A percentile compares a stretch with the other conserved stretches of the same genome.
Conservation (phyloP, 1,139 yeast genomes). For the Martiniozyma asiatica region DNA sequence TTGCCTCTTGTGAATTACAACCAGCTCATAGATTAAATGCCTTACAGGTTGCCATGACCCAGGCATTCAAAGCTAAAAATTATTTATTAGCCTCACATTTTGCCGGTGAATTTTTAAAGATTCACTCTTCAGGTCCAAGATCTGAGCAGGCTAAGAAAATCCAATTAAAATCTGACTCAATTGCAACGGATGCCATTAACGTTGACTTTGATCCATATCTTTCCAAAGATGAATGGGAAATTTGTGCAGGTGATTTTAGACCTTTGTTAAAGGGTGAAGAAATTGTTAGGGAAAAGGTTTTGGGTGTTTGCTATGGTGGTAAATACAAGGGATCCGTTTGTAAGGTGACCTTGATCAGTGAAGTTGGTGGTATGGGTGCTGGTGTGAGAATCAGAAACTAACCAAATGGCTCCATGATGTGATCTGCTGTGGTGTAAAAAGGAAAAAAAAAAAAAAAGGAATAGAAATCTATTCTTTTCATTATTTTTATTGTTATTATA, state of each 20-base stretch:
- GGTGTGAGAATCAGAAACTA: constrained; percentile 45
- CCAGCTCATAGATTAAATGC: constrained; percentile 81
- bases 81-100: constrained; percentile 82
- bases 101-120: constrained; percentile 69
- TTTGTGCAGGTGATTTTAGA: constrained; percentile 77
- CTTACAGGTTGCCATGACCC: constrained; percentile 89
- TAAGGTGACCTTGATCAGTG: constrained; percentile 61
- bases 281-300: constrained; percentile 66
- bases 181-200: constrained; percentile 77
- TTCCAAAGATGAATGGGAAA: constrained; percentile 58
- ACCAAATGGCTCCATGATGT: background rate
- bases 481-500: background rate
- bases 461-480: background rate
- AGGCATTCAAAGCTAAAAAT: constrained; percentile 79
- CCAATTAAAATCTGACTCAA: constrained; percentile 65
- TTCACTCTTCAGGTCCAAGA: constrained; percentile 60
- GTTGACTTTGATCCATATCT: constrained; percentile 78
- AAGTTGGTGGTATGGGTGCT: constrained; percentile 90
- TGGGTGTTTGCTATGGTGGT: constrained; percentile 79
- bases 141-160: constrained; percentile 84
- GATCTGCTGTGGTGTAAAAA: background rate
- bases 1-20: constrained; percentile 74
- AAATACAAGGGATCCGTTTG: constrained; percentile 72
- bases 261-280: constrained; percentile 79
- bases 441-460: background rate